phyloP scores from a whole-genome alignment of 1,284 basidiomycete genomes.

The Cutaneotrichosporon cutaneum region DNA sequence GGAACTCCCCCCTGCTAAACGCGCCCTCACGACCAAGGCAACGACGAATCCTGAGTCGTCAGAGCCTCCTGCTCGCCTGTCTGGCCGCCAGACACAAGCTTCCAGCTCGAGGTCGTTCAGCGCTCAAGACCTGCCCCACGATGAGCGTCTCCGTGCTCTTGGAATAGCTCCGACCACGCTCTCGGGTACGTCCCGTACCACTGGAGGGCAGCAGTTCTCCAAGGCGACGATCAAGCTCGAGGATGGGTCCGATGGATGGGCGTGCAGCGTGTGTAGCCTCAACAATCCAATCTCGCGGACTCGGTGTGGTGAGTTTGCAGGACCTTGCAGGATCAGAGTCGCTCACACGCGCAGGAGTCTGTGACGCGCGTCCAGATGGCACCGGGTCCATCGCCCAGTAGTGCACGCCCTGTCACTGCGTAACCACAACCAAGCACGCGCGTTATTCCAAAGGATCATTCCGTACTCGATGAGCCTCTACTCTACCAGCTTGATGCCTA shows the following conservation, averaged over 20 bases:
- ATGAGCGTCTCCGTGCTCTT: constrained; percentile 29
- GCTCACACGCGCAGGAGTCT: constrained; percentile 11
- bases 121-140: constrained; percentile 13
- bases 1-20: background rate
- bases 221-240: constrained; percentile 10
- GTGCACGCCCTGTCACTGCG: background rate
- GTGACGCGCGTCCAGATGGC: constrained; percentile 13
- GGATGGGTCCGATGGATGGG: constrained; percentile 9
- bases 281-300: constrained; percentile 36
- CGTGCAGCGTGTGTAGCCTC: constrained; percentile 40
- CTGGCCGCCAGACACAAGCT: background rate
- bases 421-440: background rate
- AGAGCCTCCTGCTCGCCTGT: background rate
- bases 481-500: too few relatives aligned
- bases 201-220: background rate
- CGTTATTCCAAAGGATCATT: too few relatives aligned
- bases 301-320: constrained; percentile 37
- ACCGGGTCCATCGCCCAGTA: background rate
- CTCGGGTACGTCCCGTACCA: constrained; percentile 2
- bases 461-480: too few relatives aligned
- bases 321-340: background rate
- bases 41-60: background rate
- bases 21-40: background rate
- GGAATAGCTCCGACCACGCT: constrained; percentile 22
- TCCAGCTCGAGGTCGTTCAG: background rate